Base-by-base conservation (phyloP, 2,329 filamentous ascomycete species). In the Fusarium sp. region DNA sequence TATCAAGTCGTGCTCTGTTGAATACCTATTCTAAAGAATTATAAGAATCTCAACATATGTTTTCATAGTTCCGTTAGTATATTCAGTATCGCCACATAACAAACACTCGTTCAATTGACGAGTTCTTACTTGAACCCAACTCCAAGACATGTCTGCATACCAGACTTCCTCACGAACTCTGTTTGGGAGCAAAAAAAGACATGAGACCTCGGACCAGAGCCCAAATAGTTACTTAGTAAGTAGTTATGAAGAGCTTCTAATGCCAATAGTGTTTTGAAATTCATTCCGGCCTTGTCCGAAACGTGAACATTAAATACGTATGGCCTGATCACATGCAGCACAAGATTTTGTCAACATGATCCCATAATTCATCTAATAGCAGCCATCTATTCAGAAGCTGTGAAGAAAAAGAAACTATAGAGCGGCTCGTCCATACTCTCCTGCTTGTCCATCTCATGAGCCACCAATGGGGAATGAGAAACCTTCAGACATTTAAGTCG, bases 321-420 rank as follows among this genome's bases (percentile, higher is more conserved):
- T 35, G 15, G 23, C 39, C 2, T 25, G 23, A 25, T 48, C 25
- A 23, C 41, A 27, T 27, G 18, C 15, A 58, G 18, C 19, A 37
- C 19, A 15, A 33, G 27, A 51, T 38, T 12, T 65, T 27, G 35
- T 11, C 42, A 49, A 51, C 59, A 68, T 55, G 31, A n/a, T 61
- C 48, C 38, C 38, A 41, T 64, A 31, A 45, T 57, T 63, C 42
- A 60, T 77, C 69, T 60, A 70, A 60, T 65, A 67, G 70, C 73
- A 78, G 77, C 70, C 63, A 73, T 78, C 76, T 77, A 79, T 79
- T 77, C 57, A 69, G 75, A 74, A 68, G 74, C 73, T 77, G 71
- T 29, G 60, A 69, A 72, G 63, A 61, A 67, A 68, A 64, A 41
- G 60, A 75, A 75, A 77, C 66, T 76, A 75, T 70, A 76, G 63